phyloP scores from a whole-genome alignment of 1,284 basidiomycete genomes.

The Somion occarium region DNA sequence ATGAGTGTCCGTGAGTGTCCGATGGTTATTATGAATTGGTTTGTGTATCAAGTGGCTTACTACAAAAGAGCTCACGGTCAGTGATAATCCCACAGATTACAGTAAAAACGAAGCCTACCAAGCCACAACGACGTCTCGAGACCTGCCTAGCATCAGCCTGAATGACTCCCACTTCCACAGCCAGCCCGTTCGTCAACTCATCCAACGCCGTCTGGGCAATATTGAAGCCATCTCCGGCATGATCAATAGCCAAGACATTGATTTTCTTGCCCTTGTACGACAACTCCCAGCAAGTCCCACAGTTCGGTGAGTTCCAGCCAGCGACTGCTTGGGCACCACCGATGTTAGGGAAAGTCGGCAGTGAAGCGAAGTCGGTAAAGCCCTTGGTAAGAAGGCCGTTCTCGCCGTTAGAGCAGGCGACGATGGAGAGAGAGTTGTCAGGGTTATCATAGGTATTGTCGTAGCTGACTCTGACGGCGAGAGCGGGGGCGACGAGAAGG shows the following conservation, averaged over 20 bases:
- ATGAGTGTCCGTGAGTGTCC: too few species aligned
- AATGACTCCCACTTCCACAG: slow-evolving; percentile 18
- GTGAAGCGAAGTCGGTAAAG: slow-evolving; percentile 38
- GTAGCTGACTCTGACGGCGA: slow-evolving; percentile 29
- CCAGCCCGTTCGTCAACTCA: slow-evolving; percentile 22
- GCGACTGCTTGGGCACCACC: slow-evolving; percentile 39
- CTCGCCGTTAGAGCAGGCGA: slow-evolving; percentile 41
- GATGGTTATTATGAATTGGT: too few species aligned
- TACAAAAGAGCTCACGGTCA: too few species aligned
- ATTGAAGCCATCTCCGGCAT: slow-evolving; percentile 33
- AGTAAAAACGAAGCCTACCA: background rate
- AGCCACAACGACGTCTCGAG: slow-evolving; percentile 15
- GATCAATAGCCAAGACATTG: slow-evolving; percentile 39
- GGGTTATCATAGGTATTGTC: slow-evolving; percentile 39
- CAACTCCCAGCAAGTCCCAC: slow-evolving; percentile 44
- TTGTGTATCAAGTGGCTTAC: too few species aligned
- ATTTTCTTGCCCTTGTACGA: slow-evolving; percentile 34
- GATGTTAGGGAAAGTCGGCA: slow-evolving; percentile 47
- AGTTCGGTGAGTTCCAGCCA: slow-evolving; percentile 33
- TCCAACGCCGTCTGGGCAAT: slow-evolving; percentile 29
- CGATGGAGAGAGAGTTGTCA: slow-evolving; percentile 25
- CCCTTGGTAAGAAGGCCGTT: slow-evolving; percentile 35
- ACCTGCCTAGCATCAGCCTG: slow-evolving; percentile 21
- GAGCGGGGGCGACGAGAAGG: slow-evolving; percentile 13
- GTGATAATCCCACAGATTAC: too few species aligned